Evolutionary conservation across 257 asterid species (phyloP).

Genomic region (Solanum okadae): DNA sequence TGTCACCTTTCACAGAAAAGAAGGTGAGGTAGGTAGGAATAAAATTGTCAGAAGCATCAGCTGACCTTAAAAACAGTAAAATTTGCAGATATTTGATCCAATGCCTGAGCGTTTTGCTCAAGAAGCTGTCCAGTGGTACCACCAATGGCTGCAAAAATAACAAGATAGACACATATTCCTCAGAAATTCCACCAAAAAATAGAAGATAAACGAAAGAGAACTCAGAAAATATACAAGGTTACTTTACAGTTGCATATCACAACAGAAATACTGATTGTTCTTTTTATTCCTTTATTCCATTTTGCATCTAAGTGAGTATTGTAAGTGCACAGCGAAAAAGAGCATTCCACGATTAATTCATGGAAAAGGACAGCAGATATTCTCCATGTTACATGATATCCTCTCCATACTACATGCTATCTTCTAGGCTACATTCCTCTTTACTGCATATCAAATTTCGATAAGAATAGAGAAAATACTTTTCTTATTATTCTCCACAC

Average conservation of each 20-base stretch:
- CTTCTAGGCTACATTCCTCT: neutral
- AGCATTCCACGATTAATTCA: neutral
- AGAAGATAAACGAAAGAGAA: neutral
- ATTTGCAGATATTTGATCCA: constrained; percentile 85
- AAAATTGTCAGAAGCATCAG: neutral
- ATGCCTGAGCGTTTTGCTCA: constrained; percentile 73
- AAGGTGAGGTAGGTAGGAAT: neutral
- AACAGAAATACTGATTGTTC: neutral
- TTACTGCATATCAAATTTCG: neutral
- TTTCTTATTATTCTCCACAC: neutral
- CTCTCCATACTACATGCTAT: neutral
- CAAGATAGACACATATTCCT: constrained; percentile 1
- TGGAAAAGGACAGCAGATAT: neutral
- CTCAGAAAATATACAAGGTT: neutral
- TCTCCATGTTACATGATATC: neutral
- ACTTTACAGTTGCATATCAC: neutral
- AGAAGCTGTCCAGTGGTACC: constrained; percentile 76
- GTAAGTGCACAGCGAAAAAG: neutral
- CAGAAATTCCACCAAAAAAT: neutral
- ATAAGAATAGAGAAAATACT: neutral
- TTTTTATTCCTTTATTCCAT: neutral
- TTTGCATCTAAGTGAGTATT: neutral
- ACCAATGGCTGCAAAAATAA: constrained; percentile 60
- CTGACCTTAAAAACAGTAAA: constrained; percentile 66
- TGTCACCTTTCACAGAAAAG: neutral